Evolutionary conservation across 2,329 filamentous ascomycete genomes (phyloP), one percentile per base, ranked within the genome.

Genomic region (Aspergillus pseudoglaucus): DNA sequence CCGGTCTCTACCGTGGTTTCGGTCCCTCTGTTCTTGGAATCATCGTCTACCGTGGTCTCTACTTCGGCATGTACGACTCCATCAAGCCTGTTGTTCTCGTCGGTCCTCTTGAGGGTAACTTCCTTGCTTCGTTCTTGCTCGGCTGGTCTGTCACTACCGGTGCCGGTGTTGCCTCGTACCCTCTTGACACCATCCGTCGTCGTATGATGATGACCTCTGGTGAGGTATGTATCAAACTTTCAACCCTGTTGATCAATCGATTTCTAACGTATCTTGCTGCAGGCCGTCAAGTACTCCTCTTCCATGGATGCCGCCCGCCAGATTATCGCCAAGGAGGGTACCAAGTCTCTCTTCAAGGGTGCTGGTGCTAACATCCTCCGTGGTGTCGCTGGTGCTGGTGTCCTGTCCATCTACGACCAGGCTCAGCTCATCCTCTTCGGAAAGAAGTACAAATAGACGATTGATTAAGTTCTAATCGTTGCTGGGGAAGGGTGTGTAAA

Each of bases 21-120:
- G 90, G 90, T 83, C 93, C 94, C 75, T 98, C 93, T 71, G 93
- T 98, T 71, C 83, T 87, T 77, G 93, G 93, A 87, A 98, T 98
- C 77, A 78, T 98, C 69, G 93, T 98, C 80, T 98, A 98, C 89
- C 93, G 93, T 89, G 93, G 93, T 96, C 90, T 98, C 69, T 98
- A 98, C 90, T 98, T 98, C 87, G 93, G 93, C 75, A 87, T 98
- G 87, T 98, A 98, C 90, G 93, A 98, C 82, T 98, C 93, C 66
- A 85, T 98, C 84, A 98, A 98, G 90, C 93, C 93, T 67, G 88
- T 97, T 71, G 76, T 97, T 78, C 89, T 98, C 62, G 83, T 87
- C 74, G 93, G 93, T 74, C 57, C 73, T 75, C 89, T 98, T 67
- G 84, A 90, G 80, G 90, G 90, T 81, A 96, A 91, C 88, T 98